These are phyloP conservation scores for Mycena epipterygia DNA, from an alignment of 768 basidiomycete species.

Conservation along the genomic window DNA sequence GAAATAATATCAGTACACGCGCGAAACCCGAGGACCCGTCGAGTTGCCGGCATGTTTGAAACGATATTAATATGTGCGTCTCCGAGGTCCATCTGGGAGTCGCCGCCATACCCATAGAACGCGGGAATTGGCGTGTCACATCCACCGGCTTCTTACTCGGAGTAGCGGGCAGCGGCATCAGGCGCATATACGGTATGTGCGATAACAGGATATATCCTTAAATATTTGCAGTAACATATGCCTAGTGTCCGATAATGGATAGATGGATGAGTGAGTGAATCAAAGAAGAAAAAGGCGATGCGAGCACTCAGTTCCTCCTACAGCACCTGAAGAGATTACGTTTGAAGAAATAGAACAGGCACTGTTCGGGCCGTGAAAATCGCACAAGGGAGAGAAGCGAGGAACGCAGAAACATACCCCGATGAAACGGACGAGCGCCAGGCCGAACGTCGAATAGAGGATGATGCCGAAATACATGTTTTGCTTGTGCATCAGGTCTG, in stretches of 20 bases:
- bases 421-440: slow-evolving; percentile 67
- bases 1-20: too few species aligned
- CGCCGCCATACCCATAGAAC: too few species aligned
- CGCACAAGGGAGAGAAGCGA: not conserved
- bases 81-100: too few species aligned
- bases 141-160: too few species aligned
- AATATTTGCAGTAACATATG: slow-evolving; percentile 35
- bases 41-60: too few species aligned
- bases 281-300: slow-evolving; percentile 11
- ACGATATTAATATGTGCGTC: too few species aligned
- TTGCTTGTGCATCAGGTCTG: slow-evolving; percentile 51
- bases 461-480: slow-evolving; percentile 71
- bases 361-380: slow-evolving; percentile 52
- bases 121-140: too few species aligned
- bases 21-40: too few species aligned
- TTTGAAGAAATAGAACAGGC: slow-evolving; percentile 75
- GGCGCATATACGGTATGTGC: too few species aligned
- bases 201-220: slow-evolving; percentile 31
- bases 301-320: slow-evolving; percentile 64
- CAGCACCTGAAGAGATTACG: slow-evolving; percentile 77
- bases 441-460: slow-evolving; percentile 70
- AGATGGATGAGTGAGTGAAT: slow-evolving; percentile 17
- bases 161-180: too few species aligned
- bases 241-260: slow-evolving; percentile 11
- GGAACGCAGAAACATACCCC: slow-evolving; percentile 60